Conservation (phyloP, 1,284 basidiomycete genomes). For the Malassezia yamatoensis region DNA sequence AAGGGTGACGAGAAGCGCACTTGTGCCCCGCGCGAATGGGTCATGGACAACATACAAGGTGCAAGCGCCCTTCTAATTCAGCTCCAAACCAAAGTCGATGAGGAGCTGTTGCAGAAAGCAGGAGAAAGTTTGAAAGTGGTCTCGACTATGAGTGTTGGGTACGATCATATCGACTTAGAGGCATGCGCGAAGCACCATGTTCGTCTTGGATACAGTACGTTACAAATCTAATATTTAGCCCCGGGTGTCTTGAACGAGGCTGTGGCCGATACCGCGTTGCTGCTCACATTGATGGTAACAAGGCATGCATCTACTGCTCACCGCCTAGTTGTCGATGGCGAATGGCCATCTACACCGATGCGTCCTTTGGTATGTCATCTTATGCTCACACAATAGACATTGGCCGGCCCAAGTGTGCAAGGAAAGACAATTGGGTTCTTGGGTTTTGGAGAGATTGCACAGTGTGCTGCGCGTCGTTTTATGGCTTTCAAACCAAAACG, state of each 20-base stretch:
- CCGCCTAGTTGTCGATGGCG: conserved; percentile 59
- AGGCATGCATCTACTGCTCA: conserved; percentile 61
- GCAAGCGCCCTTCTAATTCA: conserved; percentile 61
- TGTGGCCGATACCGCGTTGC: conserved; percentile 76
- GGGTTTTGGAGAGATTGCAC: conserved; percentile 59
- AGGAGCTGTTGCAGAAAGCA: conserved; percentile 28
- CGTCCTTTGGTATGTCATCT: conserved; percentile 52
- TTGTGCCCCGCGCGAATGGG: conserved; percentile 62
- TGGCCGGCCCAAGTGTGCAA: conserved; percentile 62
- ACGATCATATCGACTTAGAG: conserved; percentile 66
- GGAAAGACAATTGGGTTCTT: conserved; percentile 70
- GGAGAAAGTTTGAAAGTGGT: conserved; percentile 60
- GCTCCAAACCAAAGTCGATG: conserved; percentile 64
- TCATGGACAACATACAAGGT: conserved; percentile 63
- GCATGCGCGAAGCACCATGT: conserved; percentile 61
- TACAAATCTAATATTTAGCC: conserved; percentile 36
- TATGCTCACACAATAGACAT: conserved; percentile 34
- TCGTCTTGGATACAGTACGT: conserved; percentile 63
- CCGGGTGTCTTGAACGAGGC: conserved; percentile 80
- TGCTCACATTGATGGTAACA: conserved; percentile 81
- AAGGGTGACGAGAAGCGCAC: conserved; percentile 30
- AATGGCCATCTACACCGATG: conserved; percentile 64
- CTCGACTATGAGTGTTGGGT: conserved; percentile 62
- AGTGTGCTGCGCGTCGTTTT: conserved; percentile 22
- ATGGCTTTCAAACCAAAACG: conserved; percentile 23